These are phyloP conservation scores for Sindora glabra DNA, from an alignment of 306 rosid species.

Conservation along the genomic window DNA sequence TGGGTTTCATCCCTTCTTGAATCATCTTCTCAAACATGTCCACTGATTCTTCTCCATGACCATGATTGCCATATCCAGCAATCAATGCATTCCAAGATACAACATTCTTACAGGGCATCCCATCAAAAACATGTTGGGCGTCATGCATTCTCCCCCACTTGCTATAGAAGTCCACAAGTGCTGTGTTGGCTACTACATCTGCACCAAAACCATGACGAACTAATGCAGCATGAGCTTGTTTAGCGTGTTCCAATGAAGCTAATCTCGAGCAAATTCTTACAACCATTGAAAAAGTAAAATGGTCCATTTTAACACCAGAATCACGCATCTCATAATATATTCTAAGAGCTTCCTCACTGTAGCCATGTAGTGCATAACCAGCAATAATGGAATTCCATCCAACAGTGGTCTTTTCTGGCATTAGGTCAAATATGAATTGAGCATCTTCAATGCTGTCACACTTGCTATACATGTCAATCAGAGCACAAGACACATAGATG, in stretches of 20 bases:
- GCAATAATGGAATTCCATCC: slow-evolving; percentile 87
- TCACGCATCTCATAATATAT: slow-evolving; percentile 61
- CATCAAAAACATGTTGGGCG: slow-evolving; percentile 68
- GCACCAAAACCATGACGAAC: slow-evolving; percentile 71
- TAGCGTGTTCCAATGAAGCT: slow-evolving; percentile 72
- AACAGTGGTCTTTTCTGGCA: slow-evolving; percentile 69
- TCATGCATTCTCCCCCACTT: slow-evolving; percentile 89
- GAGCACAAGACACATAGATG: slow-evolving; percentile 56
- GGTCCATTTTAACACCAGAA: slow-evolving; percentile 58
- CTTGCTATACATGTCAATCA: slow-evolving; percentile 89
- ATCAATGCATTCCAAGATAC: slow-evolving; percentile 88
- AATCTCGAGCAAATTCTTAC: slow-evolving; percentile 71
- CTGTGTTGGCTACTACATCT: slow-evolving; percentile 69
- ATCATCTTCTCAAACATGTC: slow-evolving; percentile 73
- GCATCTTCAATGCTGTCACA: slow-evolving; percentile 80
- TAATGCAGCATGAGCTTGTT: slow-evolving; percentile 81
- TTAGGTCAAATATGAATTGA: slow-evolving; percentile 59
- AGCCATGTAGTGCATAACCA: slow-evolving; percentile 80
- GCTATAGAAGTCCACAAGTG: slow-evolving; percentile 83
- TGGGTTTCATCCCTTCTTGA: slow-evolving; percentile 52
- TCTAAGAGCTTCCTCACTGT: slow-evolving; percentile 70
- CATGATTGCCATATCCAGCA: slow-evolving; percentile 79
- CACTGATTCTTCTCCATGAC: slow-evolving; percentile 68
- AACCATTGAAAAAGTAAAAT: slow-evolving; percentile 70
- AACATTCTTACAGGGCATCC: slow-evolving; percentile 58